Conservation (phyloP, 345 rosid species). For the Excoecaria agallocha region DNA sequence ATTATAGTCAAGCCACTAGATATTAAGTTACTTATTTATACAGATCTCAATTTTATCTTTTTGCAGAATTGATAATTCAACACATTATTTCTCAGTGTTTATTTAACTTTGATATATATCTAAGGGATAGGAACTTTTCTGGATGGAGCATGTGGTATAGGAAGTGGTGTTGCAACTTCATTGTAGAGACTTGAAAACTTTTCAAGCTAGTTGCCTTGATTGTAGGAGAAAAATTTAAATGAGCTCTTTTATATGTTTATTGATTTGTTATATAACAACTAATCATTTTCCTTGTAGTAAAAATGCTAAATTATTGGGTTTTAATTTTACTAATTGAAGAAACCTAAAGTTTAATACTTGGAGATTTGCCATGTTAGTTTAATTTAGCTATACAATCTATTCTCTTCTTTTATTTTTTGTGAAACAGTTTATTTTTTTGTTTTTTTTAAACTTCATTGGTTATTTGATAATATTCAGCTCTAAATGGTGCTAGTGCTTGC, state of each 20-base stretch:
- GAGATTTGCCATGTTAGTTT: no score
- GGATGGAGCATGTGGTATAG: conserved; percentile 22
- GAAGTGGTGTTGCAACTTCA: conserved; percentile 26
- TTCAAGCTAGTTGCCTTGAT: background rate
- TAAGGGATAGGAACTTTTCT: conserved; percentile 33
- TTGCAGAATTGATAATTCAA: background rate
- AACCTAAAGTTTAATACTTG: no score
- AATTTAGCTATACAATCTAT: no score
- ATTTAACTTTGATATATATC: background rate
- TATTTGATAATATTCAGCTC: no score
- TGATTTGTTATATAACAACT: no score
- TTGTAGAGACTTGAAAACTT: conserved; percentile 23
- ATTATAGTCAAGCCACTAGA: no score
- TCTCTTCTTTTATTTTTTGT: no score
- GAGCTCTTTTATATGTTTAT: background rate
- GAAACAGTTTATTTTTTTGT: no score
- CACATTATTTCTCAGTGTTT: background rate
- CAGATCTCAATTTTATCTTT: background rate
- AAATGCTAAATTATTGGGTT: conserved; percentile 89
- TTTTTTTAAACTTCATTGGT: no score
- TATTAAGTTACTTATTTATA: background rate
- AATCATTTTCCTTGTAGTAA: conserved; percentile 47
- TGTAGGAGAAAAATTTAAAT: background rate
- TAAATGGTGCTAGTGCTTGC: no score
- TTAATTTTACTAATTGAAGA: no score